A percentile compares a stretch with the other conserved stretches of the same genome.
These are phyloP conservation scores for Rhododendron mucronatum DNA, from an alignment of 148 eudicot genomes.

Conservation along the genomic window DNA sequence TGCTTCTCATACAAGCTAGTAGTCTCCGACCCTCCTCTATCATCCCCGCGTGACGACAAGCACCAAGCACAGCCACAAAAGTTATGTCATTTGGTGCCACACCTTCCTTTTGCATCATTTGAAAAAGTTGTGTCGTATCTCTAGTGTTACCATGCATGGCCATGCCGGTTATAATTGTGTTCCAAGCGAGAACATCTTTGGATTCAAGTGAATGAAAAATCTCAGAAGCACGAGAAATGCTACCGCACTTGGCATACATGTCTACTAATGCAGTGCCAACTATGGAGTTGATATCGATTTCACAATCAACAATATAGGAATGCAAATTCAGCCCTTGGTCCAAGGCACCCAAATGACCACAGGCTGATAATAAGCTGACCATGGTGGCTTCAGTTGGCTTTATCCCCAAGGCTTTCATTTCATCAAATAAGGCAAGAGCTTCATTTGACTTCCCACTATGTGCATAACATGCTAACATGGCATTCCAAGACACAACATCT, in stretches of 20 bases:
- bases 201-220: conserved; percentile 17
- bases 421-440: conserved; percentile 26
- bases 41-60: conserved; percentile 33
- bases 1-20: conserved; percentile 17
- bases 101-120: conserved; percentile 21
- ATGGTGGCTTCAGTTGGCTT: conserved; percentile 21
- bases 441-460: conserved; percentile 26
- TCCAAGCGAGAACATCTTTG: conserved; percentile 29
- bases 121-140: conserved; percentile 16
- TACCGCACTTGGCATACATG: conserved; percentile 31
- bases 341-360: conserved; percentile 31
- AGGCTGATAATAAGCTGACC: conserved; percentile 28
- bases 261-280: conserved; percentile 30
- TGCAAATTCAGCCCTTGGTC: conserved; percentile 25
- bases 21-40: conserved; percentile 24
- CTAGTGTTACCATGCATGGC: conserved; percentile 27
- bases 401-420: conserved; percentile 22
- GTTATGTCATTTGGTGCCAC: conserved; percentile 27
- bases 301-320: conserved; percentile 12
- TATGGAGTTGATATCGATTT: conserved; percentile 19
- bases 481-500: conserved; percentile 35
- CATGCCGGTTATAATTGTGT: conserved; percentile 28
- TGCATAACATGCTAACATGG: conserved; percentile 31
- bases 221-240: conserved; percentile 17
- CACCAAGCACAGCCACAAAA: conserved; percentile 25